Base-by-base conservation (phyloP, 768 basidiomycete species). In the Macrolepiota fuliginosa region DNA sequence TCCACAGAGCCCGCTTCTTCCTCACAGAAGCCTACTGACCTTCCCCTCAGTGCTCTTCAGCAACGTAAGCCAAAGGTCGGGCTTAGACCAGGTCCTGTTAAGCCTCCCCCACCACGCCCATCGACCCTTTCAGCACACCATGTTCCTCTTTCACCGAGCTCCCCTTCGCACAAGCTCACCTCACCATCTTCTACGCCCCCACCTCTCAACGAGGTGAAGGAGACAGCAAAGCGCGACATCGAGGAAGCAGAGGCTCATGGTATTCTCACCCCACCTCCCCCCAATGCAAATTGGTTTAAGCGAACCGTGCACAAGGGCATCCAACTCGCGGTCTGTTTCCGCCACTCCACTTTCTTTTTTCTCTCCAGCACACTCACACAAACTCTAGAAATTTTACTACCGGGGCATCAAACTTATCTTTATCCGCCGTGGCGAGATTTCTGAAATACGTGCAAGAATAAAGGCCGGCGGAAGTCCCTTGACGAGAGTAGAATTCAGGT, bases 371-470 rank as follows among this genome's bases (percentile, higher is more conserved):
- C 25, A 22, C 22, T 56, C 24, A 24, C 35, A 52, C 4, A n/a
- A 37, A 12, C 24, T 27, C 10, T 67, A 89, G 88, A 92, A 92
- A 89, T 95, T 95, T 73, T 95, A 95, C 74, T 88, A 78, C 67
- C 79, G 84, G 37, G 93, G 92, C 27, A 76, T 90, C 61, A 91
- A 87, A 72, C 79, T 89, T 62, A 85, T 94, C 64, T 82, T 84
- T 67, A 78, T 79, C 37, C 83, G 93, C 63, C 79, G 84, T 15
- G 77, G 77, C 65, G 79, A 84, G 45, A 84, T 81, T 17, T 72
- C 74, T 4, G 76, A 73, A 10, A 90, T 94, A 53, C 75, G 71
- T 22, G 74, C 77, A 5, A 83, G 92, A 39, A 77, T 88, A 24
- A 75, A 76, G 63, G 72, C 76, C 3, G 91, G 89, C 3, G 91